Evolutionary conservation across 805 yeast species (phyloP), one percentile per base, ranked within the genome.

Genomic region (Wickerhamiella sergipiensis): DNA sequence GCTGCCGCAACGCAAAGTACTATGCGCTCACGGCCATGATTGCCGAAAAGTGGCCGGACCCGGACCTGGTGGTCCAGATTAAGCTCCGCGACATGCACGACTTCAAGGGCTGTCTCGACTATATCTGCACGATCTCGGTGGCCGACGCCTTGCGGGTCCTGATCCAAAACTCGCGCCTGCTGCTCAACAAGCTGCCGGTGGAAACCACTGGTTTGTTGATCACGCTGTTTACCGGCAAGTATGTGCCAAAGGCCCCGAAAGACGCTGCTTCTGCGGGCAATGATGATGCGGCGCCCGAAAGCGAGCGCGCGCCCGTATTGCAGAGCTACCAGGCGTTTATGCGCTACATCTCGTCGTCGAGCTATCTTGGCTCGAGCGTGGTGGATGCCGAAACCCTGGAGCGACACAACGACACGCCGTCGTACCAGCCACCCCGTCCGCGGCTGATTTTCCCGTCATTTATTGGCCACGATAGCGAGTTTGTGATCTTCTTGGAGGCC

Each of bases 401-500:
- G 19, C 47, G 42, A 6, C 53, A 56, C 1, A 55, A 50, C 21
- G 43, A 50, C 9, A 56, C 46, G 29, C 48, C 53, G n/a, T 29
- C 72, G 61, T 92, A 92, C 64, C 81, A 82, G 48, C 96, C 97
- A 1, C 98, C 98, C 2, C 75, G 81, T 48, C 97, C 97, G 6
- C 74, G 88, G 45, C 71, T 90, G 40, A 85, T 90, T 1, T 92
- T 87, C 62, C 81, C 90, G 1, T 80, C 94, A 1, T 92, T 92
- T 64, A 78, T 85, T n/a, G 77, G 81, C 57, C 86, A 84, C 62
- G 88, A 92, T 0, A 77, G 81, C 60, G 92, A 89, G 61, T 90
- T 92, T 72, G 92, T 89, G 23, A 84, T 85, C 7, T 92, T 92
- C 55, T 66, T 92, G 51, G 98, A 92, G 63, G 97, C 97, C 0